Base-by-base conservation (phyloP, 2,329 filamentous ascomycete species). In the Phialemonium atrogriseum region DNA sequence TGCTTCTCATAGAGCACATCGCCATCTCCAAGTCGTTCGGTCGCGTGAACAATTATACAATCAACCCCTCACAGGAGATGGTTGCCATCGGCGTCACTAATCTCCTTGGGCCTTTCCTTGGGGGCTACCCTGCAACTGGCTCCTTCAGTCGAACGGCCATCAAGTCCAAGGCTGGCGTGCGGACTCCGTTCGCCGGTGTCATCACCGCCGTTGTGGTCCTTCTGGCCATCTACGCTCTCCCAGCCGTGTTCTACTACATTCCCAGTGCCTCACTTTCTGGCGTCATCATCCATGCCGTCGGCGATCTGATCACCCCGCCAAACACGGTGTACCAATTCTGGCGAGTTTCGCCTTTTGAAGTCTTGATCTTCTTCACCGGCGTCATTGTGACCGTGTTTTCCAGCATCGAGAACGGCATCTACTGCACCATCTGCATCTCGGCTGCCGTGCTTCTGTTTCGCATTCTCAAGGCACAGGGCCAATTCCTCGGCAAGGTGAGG, bases 11-110 rank as follows among this genome's bases (percentile, higher is more conserved):
- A 39, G 91, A 96, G 58, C 89, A 96, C 54, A 94, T 96, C 47
- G 87, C 89, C 28, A 95, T 96, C 41, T 86, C 88, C 12, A 98
- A 96, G 56, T 95, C 89, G 0, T 96, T 98, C 45, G 91, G 91
- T 8, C 76, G 89, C 37, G 75, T 95, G 47, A 96, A 95, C 65
- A 94, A 94, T 62, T 98, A 98, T 59, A 80, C 77, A 11, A 95
- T 98, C 52, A 80, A 95, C 46, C 88, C 91, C 0, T 95, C 89
- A 0, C 89, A 98, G 55, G 89, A 98, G 55, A 73, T 98, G 60
- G 84, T 98, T 27, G 89, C 86, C 14, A 94, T 96, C 43, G 89
- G 89, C 40, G 75, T 95, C 16, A 82, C 80, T 21, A 96, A 96
- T 52, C 66, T 96, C 22, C 68, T 96, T 7, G 88, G 85, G 1